Evolutionary conservation across 805 yeast species (phyloP), one percentile per base, ranked within the genome.

Genomic region (Candida parachauliodes): DNA sequence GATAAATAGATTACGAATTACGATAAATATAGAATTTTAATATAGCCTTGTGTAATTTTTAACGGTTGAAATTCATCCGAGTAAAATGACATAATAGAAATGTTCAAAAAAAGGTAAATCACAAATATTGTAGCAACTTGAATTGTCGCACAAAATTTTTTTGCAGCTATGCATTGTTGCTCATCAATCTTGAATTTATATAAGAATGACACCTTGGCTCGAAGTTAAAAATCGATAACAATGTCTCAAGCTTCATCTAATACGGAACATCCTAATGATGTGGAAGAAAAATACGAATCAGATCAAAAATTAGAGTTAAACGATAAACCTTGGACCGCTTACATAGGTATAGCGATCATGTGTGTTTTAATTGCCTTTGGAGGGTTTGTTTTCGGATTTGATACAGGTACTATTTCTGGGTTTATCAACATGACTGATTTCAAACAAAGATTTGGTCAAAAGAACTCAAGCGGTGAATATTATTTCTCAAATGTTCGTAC

Each of bases 381-480:
- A 65, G 88, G 88, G 31, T 81, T 76, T 54, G 79, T 81, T 26
- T 82, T 79, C 53, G 88, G 88, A 43, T 81, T 80, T 73, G 88
- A 81, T 66, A 81, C 85, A 39, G 88, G 87, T 65, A 80, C 87
- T 47, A 76, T 81, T 56, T 78, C 84, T 31, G 87, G 87, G 47
- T 77, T 81, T 52, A 76, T 79, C 37, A 76, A 76, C 55, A 76
- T 79, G 78, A 48, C 64, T 10, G 77, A 77, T 45, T 81, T 74
- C 57, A 53, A 59, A 35, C 39, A 44, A 22, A 64, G 79, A 51
- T 79, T 80, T 45, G 86, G 84, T 54, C 58, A 65, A 40, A n/a
- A 44, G 5, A 46, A 60, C 39, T 31, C 54, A 5, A 50, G 52
- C 11, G 82, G 81, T 40, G 59, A 48, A 3, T 55, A 58, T 45